Evolutionary conservation across 2,329 filamentous ascomycete species (phyloP).

Genomic region (Diaporthe sp.): DNA sequence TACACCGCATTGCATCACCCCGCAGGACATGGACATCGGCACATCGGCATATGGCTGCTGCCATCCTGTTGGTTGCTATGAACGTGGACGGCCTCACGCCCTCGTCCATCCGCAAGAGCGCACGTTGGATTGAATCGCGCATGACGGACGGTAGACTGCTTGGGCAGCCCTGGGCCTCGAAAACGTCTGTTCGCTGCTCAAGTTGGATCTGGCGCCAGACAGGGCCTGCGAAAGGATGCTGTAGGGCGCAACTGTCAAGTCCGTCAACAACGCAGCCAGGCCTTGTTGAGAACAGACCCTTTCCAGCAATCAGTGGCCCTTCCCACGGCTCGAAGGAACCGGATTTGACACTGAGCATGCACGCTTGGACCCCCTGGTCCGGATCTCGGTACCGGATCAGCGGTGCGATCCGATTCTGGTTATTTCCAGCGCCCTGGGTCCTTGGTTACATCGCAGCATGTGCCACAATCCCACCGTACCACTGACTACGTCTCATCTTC

Average conservation of each 20-base stretch:
- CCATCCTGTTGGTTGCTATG: neutral
- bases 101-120: neutral
- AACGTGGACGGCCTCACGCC: neutral
- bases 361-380: constrained; percentile 13
- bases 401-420: constrained; percentile 11
- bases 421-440: constrained; percentile 12
- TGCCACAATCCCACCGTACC: constrained; percentile 17
- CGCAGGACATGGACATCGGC: neutral
- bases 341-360: neutral
- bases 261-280: neutral
- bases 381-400: constrained; percentile 14
- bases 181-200: neutral
- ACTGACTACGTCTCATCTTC: constrained; percentile 17
- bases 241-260: constrained; percentile 3
- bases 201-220: neutral
- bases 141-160: neutral
- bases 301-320: neutral
- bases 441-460: constrained; percentile 15
- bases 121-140: neutral
- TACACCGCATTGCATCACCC: neutral
- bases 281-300: constrained; percentile 11
- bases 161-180: neutral
- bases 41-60: neutral
- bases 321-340: neutral
- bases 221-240: neutral